A percentile compares a stretch with the other conserved stretches of the same genome.
Conservation (phyloP, 169 alveolate species). For the Eimeria zaria region DNA sequence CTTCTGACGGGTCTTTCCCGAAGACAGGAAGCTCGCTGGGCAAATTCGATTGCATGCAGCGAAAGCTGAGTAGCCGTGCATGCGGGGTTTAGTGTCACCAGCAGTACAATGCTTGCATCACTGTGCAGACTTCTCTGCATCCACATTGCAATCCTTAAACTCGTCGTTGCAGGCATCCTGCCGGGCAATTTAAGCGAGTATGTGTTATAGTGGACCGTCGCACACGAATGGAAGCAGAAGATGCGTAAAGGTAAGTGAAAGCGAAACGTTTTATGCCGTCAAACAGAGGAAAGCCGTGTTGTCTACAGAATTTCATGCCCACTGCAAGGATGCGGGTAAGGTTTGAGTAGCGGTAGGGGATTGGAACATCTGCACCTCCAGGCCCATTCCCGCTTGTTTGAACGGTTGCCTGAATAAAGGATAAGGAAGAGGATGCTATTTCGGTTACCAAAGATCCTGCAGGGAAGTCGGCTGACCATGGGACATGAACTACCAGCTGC, state of each 20-base stretch:
- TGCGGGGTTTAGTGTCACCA: slow-evolving; percentile 71
- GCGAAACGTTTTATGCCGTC: background rate
- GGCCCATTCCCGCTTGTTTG: background rate
- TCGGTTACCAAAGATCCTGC: background rate
- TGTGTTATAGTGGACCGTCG: background rate
- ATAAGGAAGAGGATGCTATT: background rate
- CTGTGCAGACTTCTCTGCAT: slow-evolving; percentile 73
- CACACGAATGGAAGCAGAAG: background rate
- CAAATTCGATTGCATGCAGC: slow-evolving; percentile 75
- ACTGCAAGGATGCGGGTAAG: slow-evolving; percentile 78
- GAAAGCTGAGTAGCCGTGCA: slow-evolving; percentile 76
- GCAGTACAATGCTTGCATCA: slow-evolving; percentile 68
- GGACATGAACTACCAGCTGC: background rate
- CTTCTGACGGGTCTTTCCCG: slow-evolving; percentile 26
- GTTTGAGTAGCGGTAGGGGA: slow-evolving; percentile 76
- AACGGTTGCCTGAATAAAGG: background rate
- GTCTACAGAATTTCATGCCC: background rate
- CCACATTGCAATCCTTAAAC: background rate
- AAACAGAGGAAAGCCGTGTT: no score
- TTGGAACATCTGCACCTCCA: slow-evolving; percentile 60
- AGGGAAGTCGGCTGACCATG: background rate
- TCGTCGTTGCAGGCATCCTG: slow-evolving; percentile 1
- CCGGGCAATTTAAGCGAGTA: background rate
- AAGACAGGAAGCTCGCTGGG: slow-evolving; percentile 75
- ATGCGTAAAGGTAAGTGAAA: background rate